These are phyloP conservation scores for Remersonia thermophila DNA, from an alignment of 2,329 filamentous ascomycete genomes.

Conservation along the genomic window DNA sequence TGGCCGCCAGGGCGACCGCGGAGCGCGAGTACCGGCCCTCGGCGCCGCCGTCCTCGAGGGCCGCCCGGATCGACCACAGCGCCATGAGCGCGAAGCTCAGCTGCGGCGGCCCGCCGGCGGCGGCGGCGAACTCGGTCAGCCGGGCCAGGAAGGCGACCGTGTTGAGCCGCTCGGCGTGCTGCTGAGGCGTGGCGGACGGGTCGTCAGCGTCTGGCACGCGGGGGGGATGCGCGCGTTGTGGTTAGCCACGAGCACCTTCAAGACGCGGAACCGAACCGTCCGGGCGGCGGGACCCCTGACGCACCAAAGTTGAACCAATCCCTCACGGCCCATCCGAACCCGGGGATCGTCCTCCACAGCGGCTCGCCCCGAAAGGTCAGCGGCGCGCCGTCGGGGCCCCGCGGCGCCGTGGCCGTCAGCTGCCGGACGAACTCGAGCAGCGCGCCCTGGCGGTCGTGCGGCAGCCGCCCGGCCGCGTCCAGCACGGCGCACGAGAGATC, in stretches of 20 bases:
- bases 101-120: constrained; percentile 4
- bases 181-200: constrained; percentile 7
- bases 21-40: constrained; percentile 1
- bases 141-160: constrained; percentile 18
- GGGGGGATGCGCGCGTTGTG: no score
- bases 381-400: constrained; percentile 11
- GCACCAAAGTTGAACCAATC: constrained; percentile 21
- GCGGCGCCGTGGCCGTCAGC: constrained; percentile 12
- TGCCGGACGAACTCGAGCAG: constrained; percentile 16
- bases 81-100: constrained; percentile 20
- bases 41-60: constrained; percentile 15
- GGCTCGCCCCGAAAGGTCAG: constrained; percentile 11
- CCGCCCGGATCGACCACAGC: constrained; percentile 20
- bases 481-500: constrained; percentile 16
- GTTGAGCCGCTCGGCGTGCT: constrained; percentile 12
- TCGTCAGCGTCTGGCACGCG: constrained; percentile 13
- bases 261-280: no score
- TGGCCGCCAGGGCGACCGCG: constrained; percentile 14
- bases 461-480: constrained; percentile 14
- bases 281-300: not conserved
- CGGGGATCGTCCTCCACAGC: constrained; percentile 21
- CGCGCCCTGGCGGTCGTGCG: constrained; percentile 12
- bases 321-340: constrained; percentile 18
- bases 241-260: no score
- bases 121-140: constrained; percentile 13